phyloP scores from a whole-genome alignment of 2,329 filamentous ascomycete genomes.

The Neodidymelliopsis sp. region DNA sequence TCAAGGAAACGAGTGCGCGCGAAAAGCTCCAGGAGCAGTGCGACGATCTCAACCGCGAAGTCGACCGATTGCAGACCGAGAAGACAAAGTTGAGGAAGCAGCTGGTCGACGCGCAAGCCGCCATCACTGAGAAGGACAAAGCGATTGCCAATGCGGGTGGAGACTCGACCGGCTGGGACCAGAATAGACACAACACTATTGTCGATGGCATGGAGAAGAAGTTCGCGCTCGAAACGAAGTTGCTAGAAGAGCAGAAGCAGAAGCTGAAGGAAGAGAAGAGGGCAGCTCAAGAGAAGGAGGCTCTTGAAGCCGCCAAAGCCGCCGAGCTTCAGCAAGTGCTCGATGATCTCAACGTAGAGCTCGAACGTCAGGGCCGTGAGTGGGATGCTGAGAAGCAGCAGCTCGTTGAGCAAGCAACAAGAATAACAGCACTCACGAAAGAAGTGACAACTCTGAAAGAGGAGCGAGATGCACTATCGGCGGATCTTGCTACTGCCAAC shows the following conservation, averaged over 20 bases:
- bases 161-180: conserved; percentile 22
- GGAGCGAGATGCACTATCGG: conserved; percentile 35
- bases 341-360: conserved; percentile 44
- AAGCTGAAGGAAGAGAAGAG: conserved; percentile 44
- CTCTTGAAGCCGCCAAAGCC: conserved; percentile 41
- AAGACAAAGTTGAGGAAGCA: conserved; percentile 42
- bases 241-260: conserved; percentile 41
- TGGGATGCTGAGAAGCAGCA: conserved; percentile 49
- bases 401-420: conserved; percentile 40
- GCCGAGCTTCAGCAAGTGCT: conserved; percentile 47
- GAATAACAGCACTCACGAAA: conserved; percentile 37
- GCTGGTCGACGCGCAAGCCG: conserved; percentile 40
- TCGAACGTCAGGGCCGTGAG: conserved; percentile 44
- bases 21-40: conserved; percentile 47
- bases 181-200: conserved; percentile 34
- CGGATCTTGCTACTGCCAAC: conserved; percentile 33
- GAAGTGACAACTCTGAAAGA: conserved; percentile 33
- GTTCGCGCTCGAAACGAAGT: conserved; percentile 44
- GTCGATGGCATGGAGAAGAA: conserved; percentile 47
- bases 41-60: conserved; percentile 42
- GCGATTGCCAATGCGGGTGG: conserved; percentile 30
- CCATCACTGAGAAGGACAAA: conserved; percentile 43
- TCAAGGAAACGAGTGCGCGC: conserved; percentile 48
- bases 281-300: conserved; percentile 40
- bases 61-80: conserved; percentile 42